Percentiles rank a stretch among this genome's conserved stretches.
Conservation (phyloP, 805 yeast species). For the Candida schatavii region DNA sequence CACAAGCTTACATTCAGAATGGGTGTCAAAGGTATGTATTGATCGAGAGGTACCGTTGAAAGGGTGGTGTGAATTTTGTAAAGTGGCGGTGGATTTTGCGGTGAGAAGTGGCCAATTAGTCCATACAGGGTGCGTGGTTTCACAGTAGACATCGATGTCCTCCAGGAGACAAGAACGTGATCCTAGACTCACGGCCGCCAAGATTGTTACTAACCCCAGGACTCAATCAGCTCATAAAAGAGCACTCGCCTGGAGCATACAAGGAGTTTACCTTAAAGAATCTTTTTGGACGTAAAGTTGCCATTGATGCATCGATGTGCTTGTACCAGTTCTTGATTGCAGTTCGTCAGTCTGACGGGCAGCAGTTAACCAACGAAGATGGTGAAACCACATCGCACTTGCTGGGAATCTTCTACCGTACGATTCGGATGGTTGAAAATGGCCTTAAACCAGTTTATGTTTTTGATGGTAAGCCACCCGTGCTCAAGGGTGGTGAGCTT, state of each 20-base stretch:
- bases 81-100: too few species aligned
- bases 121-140: too few species aligned
- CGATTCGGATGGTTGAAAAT: constrained; percentile 81
- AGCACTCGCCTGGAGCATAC: constrained; percentile 84
- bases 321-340: constrained; percentile 94
- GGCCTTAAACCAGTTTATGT: constrained; percentile 97
- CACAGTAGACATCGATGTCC: too few species aligned
- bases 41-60: not conserved
- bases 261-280: constrained; percentile 77
- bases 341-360: constrained; percentile 96
- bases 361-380: constrained; percentile 76
- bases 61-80: too few species aligned
- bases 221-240: constrained; percentile 79
- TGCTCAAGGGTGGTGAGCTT: constrained; percentile 86
- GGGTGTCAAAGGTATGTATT: constrained; percentile 29
- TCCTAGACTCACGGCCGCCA: too few species aligned
- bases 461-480: constrained; percentile 98
- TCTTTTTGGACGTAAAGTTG: constrained; percentile 93
- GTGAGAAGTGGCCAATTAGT: too few species aligned
- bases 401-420: constrained; percentile 95
- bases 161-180: too few species aligned
- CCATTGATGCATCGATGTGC: constrained; percentile 96
- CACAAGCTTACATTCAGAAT: constrained; percentile 14
- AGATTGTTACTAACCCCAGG: constrained; percentile 42
- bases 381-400: constrained; percentile 93